Percentiles rank a stretch among this genome's conserved stretches.
Evolutionary conservation across 441 rosid genomes (phyloP).

Genomic region (Populus trichocarpa): DNA sequence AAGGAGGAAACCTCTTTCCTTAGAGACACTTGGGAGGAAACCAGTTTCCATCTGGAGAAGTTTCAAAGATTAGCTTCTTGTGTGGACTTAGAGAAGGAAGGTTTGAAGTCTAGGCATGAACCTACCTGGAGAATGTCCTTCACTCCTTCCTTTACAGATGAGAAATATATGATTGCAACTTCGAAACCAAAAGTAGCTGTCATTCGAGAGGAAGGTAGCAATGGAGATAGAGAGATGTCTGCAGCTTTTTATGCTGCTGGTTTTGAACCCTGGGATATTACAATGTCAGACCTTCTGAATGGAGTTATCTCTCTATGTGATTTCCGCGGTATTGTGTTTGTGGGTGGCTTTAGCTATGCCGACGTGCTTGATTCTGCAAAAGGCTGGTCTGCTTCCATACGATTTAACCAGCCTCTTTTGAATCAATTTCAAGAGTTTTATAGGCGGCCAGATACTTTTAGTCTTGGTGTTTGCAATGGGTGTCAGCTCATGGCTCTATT

Average conservation of each 20-base stretch:
- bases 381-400: slow-evolving; percentile 97
- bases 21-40: slow-evolving; percentile 95
- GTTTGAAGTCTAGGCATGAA: slow-evolving; percentile 65
- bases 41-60: slow-evolving; percentile 84
- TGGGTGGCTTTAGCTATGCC: slow-evolving; percentile 96
- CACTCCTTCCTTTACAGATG: slow-evolving; percentile 68
- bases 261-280: slow-evolving; percentile 93
- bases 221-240: slow-evolving; percentile 96
- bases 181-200: slow-evolving; percentile 88
- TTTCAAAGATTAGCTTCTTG: slow-evolving; percentile 80
- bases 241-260: slow-evolving; percentile 89
- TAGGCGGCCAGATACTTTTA: slow-evolving; percentile 82
- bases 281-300: slow-evolving; percentile 83
- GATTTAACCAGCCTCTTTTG: slow-evolving; percentile 72
- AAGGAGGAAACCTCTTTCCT: slow-evolving; percentile 60
- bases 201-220: slow-evolving; percentile 97
- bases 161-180: slow-evolving; percentile 47
- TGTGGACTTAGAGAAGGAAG: slow-evolving; percentile 84
- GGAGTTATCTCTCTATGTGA: slow-evolving; percentile 60
- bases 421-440: slow-evolving; percentile 88
- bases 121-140: slow-evolving; percentile 80
- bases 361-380: slow-evolving; percentile 97
- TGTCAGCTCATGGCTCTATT: slow-evolving; percentile 95
- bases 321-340: slow-evolving; percentile 83
- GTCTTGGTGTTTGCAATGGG: slow-evolving; percentile 96